A percentile compares a stretch with the other conserved stretches of the same genome.
Conservation (phyloP, 495 filamentous ascomycete species). For the Penicillium cataractarum region DNA sequence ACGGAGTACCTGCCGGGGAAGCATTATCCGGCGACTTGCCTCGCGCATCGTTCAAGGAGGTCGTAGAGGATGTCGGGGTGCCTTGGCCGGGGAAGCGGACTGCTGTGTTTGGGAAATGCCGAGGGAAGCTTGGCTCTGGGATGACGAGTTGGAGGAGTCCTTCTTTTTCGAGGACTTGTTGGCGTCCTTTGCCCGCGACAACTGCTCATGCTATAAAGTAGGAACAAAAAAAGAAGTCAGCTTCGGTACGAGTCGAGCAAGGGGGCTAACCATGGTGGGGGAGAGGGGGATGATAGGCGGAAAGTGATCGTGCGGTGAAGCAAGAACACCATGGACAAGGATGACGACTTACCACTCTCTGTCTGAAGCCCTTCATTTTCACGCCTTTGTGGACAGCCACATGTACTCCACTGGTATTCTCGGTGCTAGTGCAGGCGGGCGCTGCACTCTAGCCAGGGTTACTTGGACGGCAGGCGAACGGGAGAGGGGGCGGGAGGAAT, state of each 20-base stretch:
- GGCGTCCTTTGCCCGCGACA: slow-evolving; percentile 91
- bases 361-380: slow-evolving; percentile 97
- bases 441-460: slow-evolving; percentile 47
- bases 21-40: slow-evolving; percentile 76
- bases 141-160: slow-evolving; percentile 76
- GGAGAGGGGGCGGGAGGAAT: slow-evolving; percentile 24
- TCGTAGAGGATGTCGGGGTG: slow-evolving; percentile 84
- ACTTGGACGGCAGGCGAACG: slow-evolving; percentile 24
- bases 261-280: slow-evolving; percentile 21
- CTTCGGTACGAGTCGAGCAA: slow-evolving; percentile 14
- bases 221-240: slow-evolving; percentile 41
- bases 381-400: slow-evolving; percentile 37
- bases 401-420: slow-evolving; percentile 42
- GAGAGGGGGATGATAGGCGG: slow-evolving; percentile 15
- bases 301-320: slow-evolving; percentile 26
- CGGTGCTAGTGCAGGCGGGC: slow-evolving; percentile 44
- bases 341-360: slow-evolving; percentile 84
- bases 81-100: slow-evolving; percentile 64
- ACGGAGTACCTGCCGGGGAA: slow-evolving; percentile 43
- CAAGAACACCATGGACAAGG: slow-evolving; percentile 6
- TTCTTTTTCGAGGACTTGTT: slow-evolving; percentile 97
- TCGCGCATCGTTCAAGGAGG: slow-evolving; percentile 80
- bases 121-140: slow-evolving; percentile 51
- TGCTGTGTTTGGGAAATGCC: slow-evolving; percentile 56
- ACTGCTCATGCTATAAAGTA: slow-evolving; percentile 69